These are phyloP conservation scores for Chloranthus sessilifolius DNA, from an alignment of 164 flowering plant species.

Conservation along the genomic window DNA sequence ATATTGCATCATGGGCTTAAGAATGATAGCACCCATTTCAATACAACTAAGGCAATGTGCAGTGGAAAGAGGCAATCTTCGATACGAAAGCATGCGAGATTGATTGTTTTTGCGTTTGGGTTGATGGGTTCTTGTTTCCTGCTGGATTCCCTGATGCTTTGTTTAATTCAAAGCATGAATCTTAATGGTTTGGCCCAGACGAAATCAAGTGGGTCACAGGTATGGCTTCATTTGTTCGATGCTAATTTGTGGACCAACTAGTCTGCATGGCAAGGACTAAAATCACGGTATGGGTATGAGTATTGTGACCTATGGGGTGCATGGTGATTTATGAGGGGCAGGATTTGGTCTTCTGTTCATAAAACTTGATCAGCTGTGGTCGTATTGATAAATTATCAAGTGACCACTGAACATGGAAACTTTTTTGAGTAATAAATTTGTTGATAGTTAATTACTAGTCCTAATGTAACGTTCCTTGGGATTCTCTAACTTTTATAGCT, in stretches of 20 bases:
- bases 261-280: not conserved
- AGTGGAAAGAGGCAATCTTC: slow-evolving; percentile 43
- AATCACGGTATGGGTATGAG: not conserved
- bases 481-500: too few relatives aligned
- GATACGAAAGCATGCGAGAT: slow-evolving; percentile 42
- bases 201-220: slow-evolving; percentile 29
- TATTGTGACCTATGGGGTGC: not conserved
- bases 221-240: slow-evolving; percentile 19
- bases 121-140: slow-evolving; percentile 46
- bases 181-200: slow-evolving; percentile 18
- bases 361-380: not conserved
- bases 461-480: too few relatives aligned
- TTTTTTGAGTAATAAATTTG: too few relatives aligned
- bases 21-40: slow-evolving; percentile 30
- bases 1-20: slow-evolving; percentile 37
- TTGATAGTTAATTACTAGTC: too few relatives aligned
- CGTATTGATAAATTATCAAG: not conserved
- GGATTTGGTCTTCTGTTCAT: not conserved
- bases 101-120: slow-evolving; percentile 36
- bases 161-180: slow-evolving; percentile 39
- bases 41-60: slow-evolving; percentile 31
- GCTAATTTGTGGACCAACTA: not conserved
- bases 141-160: slow-evolving; percentile 66
- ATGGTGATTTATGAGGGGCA: not conserved
- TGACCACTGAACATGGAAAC: too few relatives aligned